Conservation (phyloP, 495 filamentous ascomycete genomes). For the Pseudoneurospora amorphoporcata region DNA sequence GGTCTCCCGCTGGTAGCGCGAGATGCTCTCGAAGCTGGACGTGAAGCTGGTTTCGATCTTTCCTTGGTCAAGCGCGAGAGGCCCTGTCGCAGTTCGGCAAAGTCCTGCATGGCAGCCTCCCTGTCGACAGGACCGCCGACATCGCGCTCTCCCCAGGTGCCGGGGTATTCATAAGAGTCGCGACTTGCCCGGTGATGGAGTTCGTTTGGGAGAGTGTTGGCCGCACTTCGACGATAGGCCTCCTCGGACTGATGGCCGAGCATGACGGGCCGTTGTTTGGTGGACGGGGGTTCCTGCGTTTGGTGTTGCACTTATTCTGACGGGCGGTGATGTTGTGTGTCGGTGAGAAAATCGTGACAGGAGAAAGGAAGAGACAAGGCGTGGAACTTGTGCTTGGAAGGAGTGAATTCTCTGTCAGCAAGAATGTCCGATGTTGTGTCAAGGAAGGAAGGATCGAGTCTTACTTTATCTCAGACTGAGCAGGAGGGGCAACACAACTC, state of each 20-base stretch:
- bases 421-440: neutral
- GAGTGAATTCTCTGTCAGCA: neutral
- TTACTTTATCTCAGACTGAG: neutral
- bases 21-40: conserved; percentile 6
- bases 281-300: conserved; percentile 8
- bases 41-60: neutral
- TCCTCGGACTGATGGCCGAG: conserved; percentile 10
- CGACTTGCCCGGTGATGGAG: conserved; percentile 14
- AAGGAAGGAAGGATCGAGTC: neutral
- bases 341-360: neutral
- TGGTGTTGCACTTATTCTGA: neutral
- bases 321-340: neutral
- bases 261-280: neutral
- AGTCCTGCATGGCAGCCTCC: conserved; percentile 57
- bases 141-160: conserved; percentile 70
- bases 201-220: conserved; percentile 7
- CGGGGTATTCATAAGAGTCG: neutral
- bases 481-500: neutral
- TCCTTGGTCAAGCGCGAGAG: conserved; percentile 32
- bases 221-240: conserved; percentile 12
- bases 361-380: neutral
- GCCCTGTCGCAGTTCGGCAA: conserved; percentile 55
- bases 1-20: neutral
- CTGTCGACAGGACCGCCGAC: conserved; percentile 52
- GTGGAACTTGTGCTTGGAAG: neutral